Evolutionary conservation across 2,329 filamentous ascomycete genomes (phyloP).

Genomic region (Botrytis fragariae): DNA sequence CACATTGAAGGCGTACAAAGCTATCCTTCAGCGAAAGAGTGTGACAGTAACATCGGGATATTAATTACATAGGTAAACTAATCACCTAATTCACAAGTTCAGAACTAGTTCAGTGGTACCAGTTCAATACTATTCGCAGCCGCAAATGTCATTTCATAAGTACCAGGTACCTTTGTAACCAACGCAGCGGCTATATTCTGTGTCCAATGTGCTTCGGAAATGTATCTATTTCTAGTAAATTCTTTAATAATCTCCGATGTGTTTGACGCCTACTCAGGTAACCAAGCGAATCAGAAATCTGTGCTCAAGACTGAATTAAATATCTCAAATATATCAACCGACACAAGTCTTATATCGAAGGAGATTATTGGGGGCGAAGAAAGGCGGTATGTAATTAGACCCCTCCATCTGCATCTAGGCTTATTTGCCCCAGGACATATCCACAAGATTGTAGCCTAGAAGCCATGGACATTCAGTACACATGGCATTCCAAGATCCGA

Average conservation of each 20-base stretch:
- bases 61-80: neutral
- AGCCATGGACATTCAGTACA: neutral
- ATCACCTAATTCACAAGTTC: no score
- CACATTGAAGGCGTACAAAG: neutral
- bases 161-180: neutral
- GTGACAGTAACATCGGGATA: neutral
- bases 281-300: neutral
- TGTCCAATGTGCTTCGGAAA: neutral
- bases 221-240: neutral
- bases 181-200: slow-evolving; percentile 7
- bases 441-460: slow-evolving; percentile 9
- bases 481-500: neutral
- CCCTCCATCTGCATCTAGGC: neutral
- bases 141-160: slow-evolving; percentile 8
- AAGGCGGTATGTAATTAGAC: slow-evolving; percentile 5
- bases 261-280: neutral
- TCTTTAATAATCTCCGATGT: neutral
- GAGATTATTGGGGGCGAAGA: neutral
- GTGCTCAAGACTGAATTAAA: neutral
- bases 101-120: neutral
- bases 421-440: neutral
- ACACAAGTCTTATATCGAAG: neutral
- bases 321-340: neutral
- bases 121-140: neutral
- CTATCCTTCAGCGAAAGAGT: neutral